Evolutionary conservation across 2,329 filamentous ascomycete species (phyloP).

Genomic region (Colletotrichum sp.): DNA sequence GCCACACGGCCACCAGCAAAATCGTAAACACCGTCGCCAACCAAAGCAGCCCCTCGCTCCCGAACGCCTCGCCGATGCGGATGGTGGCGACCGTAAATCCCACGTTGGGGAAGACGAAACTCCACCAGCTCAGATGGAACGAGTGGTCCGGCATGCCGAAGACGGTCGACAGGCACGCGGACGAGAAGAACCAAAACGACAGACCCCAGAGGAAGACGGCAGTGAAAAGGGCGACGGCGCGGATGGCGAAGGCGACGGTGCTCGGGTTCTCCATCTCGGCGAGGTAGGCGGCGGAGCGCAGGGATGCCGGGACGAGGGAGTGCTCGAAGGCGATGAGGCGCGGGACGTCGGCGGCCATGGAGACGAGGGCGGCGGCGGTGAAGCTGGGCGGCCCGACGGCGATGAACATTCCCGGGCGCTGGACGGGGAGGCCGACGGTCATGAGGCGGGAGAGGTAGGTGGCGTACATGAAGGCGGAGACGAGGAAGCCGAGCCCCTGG

Average conservation of each 20-base stretch:
- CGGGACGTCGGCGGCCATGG: constrained; percentile 10
- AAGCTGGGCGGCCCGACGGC: constrained; percentile 63
- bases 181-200: constrained; percentile 53
- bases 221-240: constrained; percentile 5
- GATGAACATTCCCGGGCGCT: constrained; percentile 67
- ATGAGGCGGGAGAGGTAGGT: constrained; percentile 64
- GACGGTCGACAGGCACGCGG: constrained; percentile 50
- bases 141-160: constrained; percentile 28
- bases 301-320: constrained; percentile 3
- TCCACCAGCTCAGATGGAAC: constrained; percentile 61
- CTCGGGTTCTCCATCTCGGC: neutral
- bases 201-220: constrained; percentile 34
- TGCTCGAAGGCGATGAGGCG: constrained; percentile 1
- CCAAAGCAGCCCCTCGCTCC: constrained; percentile 49
- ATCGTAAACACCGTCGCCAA: constrained; percentile 56
- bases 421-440: constrained; percentile 57
- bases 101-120: constrained; percentile 64
- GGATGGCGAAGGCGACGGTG: constrained; percentile 15
- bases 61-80: constrained; percentile 50
- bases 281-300: constrained; percentile 7
- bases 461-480: constrained; percentile 63
- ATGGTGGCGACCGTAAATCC: constrained; percentile 60
- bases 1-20: constrained; percentile 51
- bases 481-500: constrained; percentile 64
- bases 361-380: constrained; percentile 37